A percentile compares a stretch with the other conserved stretches of the same genome.
phyloP scores from a whole-genome alignment of 257 asterid species.

The Solanum ossicruentum region DNA sequence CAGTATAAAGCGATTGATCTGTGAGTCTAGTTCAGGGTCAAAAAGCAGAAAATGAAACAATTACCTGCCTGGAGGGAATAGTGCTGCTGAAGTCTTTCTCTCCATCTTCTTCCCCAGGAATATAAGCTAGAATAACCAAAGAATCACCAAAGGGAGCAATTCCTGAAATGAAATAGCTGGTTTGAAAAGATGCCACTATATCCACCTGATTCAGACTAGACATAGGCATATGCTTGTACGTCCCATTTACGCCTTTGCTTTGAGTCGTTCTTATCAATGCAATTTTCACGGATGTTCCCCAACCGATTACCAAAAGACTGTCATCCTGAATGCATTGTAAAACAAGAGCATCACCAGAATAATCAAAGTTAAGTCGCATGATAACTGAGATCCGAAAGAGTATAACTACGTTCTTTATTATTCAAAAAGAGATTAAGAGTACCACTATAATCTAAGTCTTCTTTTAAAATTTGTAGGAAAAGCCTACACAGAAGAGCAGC shows the following conservation, averaged over 20 bases:
- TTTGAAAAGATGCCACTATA: slow-evolving; percentile 92
- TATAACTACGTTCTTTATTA: neutral
- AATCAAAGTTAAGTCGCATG: neutral
- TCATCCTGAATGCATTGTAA: slow-evolving; percentile 62
- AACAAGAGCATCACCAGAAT: slow-evolving; percentile 11
- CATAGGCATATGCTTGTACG: slow-evolving; percentile 44
- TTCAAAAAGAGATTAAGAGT: neutral
- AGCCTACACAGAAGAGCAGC: neutral
- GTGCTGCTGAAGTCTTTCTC: slow-evolving; percentile 67
- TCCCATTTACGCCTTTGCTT: slow-evolving; percentile 50
- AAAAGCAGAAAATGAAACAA: neutral
- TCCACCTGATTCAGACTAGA: slow-evolving; percentile 89
- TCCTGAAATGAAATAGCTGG: slow-evolving; percentile 94
- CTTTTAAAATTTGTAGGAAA: neutral
- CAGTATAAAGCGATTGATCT: neutral
- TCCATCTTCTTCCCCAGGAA: slow-evolving; percentile 73
- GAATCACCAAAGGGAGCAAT: slow-evolving; percentile 97
- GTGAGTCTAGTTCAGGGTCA: neutral
- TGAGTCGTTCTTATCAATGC: slow-evolving; percentile 66
- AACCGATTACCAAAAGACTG: slow-evolving; percentile 84
- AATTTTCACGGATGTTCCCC: slow-evolving; percentile 89
- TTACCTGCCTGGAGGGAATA: slow-evolving; percentile 87
- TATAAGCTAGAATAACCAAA: slow-evolving; percentile 88
- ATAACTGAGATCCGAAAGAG: neutral
- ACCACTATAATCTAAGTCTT: neutral